Conservation (phyloP, 2,329 filamentous ascomycete genomes). For the Macroventuria anomochaeta region DNA sequence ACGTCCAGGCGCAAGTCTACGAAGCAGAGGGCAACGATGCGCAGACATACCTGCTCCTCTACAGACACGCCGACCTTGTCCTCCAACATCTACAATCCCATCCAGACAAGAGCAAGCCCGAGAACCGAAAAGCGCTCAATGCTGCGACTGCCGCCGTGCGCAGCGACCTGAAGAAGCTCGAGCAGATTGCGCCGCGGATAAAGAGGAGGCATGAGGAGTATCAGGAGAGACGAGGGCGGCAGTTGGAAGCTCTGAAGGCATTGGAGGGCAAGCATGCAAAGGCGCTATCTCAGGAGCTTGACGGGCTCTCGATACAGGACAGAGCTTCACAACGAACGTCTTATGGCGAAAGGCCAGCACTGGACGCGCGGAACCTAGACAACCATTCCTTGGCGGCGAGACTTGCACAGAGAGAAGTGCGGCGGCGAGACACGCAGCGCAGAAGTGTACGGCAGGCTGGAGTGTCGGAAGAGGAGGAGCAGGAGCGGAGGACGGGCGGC, state of each 20-base stretch:
- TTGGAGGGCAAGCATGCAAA: constrained; percentile 31
- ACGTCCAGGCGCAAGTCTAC: constrained; percentile 77
- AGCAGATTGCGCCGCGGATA: constrained; percentile 80
- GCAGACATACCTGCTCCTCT: constrained; percentile 89
- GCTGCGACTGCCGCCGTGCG: constrained; percentile 68
- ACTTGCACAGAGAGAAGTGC: constrained; percentile 34
- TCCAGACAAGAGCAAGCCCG: constrained; percentile 72
- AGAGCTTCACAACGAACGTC: constrained; percentile 26
- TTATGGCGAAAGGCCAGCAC: constrained; percentile 22
- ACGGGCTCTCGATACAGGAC: constrained; percentile 21
- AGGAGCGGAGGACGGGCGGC: constrained; percentile 61
- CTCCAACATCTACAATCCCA: constrained; percentile 76
- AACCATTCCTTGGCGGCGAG: constrained; percentile 34
- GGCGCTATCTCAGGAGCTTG: constrained; percentile 31
- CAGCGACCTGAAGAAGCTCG: constrained; percentile 72
- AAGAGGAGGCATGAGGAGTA: constrained; percentile 68
- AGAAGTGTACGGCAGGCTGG: constrained; percentile 34
- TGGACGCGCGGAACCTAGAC: constrained; percentile 17
- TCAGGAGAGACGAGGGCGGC: constrained; percentile 33
- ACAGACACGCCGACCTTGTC: constrained; percentile 86
- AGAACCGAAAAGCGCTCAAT: constrained; percentile 61
- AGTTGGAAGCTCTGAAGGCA: constrained; percentile 33
- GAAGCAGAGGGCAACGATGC: constrained; percentile 84
- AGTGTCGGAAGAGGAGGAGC: constrained; percentile 35
- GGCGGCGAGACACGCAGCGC: constrained; percentile 37